Conservation (phyloP, 495 filamentous ascomycete species). For the Hypoxylon subgilvum region DNA sequence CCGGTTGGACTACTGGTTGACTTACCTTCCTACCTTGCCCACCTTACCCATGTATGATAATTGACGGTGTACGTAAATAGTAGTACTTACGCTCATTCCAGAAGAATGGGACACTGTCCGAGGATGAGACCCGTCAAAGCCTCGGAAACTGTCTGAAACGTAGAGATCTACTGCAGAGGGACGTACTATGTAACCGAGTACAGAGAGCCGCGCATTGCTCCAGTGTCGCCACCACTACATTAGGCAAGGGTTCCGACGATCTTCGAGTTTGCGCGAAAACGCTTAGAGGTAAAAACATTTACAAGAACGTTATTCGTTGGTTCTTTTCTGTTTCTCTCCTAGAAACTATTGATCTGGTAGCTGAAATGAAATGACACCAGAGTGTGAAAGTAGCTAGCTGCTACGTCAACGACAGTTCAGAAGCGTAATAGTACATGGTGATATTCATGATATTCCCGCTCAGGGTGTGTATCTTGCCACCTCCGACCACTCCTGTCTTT, state of each 20-base stretch:
- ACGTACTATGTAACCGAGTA: too few relatives aligned
- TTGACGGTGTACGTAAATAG: too few relatives aligned
- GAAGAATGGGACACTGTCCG: too few relatives aligned
- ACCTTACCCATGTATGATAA: not conserved
- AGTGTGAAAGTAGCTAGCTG: conserved; percentile 27
- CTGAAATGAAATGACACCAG: conserved; percentile 12
- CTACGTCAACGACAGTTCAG: conserved; percentile 46
- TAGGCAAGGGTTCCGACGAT: not conserved
- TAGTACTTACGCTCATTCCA: too few relatives aligned
- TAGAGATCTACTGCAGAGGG: too few relatives aligned
- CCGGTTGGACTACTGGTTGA: not conserved
- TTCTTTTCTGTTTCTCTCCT: conserved; percentile 15
- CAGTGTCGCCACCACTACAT: too few relatives aligned
- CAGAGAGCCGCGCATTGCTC: too few relatives aligned
- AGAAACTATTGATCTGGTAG: conserved; percentile 9
- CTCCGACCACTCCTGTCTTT: conserved; percentile 2
- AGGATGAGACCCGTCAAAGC: too few relatives aligned
- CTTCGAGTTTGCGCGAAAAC: not conserved
- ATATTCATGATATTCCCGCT: conserved; percentile 25
- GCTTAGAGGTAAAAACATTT: conserved; percentile 11
- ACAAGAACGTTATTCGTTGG: conserved; percentile 36
- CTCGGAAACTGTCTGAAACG: too few relatives aligned
- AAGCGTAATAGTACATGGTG: conserved; percentile 44
- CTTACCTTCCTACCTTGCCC: not conserved
- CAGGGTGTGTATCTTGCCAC: not conserved